Evolutionary conservation across 768 basidiomycete genomes (phyloP).

Genomic region (Russula emetica): DNA sequence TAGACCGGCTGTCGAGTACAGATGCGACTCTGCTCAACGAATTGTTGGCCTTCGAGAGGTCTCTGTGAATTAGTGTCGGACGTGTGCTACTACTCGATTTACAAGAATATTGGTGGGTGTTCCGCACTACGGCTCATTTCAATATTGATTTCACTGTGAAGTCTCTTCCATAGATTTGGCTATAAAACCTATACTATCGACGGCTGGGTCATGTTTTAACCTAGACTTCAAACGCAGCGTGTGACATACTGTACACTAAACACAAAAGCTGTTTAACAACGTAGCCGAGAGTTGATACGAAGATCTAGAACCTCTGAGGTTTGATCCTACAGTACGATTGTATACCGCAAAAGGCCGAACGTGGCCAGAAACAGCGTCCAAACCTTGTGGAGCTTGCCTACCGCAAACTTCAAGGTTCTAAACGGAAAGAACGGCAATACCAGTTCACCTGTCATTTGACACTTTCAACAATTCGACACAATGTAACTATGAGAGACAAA

Average conservation of each 20-base stretch:
- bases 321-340: too few species aligned
- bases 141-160: not conserved
- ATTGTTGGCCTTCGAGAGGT: conserved; percentile 34
- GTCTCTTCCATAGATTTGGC: not conserved
- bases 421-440: not conserved
- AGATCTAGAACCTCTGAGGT: too few species aligned
- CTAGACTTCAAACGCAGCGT: not conserved
- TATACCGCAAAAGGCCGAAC: not conserved
- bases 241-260: not conserved
- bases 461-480: too few species aligned
- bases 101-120: not conserved
- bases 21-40: conserved; percentile 31
- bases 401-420: too few species aligned
- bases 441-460: not conserved
- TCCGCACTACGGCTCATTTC: not conserved
- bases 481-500: not conserved
- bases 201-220: not conserved
- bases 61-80: conserved; percentile 24
- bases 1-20: conserved; percentile 26
- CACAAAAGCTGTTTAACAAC: not conserved
- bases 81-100: not conserved
- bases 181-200: not conserved
- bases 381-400: too few species aligned
- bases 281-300: not conserved
- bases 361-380: too few species aligned